Base-by-base conservation (phyloP, 805 yeast genomes). In the Kluyveromyces wickerhamii region DNA sequence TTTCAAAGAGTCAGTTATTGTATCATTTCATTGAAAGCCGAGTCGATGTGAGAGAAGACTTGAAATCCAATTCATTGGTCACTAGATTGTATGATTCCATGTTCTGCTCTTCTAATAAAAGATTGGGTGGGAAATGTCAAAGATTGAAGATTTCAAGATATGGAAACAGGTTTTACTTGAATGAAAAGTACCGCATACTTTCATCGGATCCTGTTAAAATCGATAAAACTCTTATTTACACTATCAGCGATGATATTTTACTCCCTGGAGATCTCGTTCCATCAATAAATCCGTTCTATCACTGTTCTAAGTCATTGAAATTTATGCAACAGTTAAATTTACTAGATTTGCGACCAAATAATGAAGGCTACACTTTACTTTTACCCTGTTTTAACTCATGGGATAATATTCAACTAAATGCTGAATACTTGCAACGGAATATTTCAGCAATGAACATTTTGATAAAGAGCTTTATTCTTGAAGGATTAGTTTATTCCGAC, bases 351-450 rank as follows among this genome's bases (percentile, higher is more conserved):
- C 60, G 67, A 9, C 67, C 66, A 4, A 79, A 78, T 38, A 56
- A 61, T 14, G 48, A 62, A 14, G 94, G 94, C 0, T 85, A 86
- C 60, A 74, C 96, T 0, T 59, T 79, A 0, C 72, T 88, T 35
- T 60, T 88, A 19, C 97, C 97, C 0, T 78, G 87, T 38, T 76
- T 81, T 20, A 62, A 66, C 27, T 71, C 88, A 0, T 87, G 95
- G 95, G 67, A 69, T 15, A 54, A 60, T 3, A 63, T 77, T 14
- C 82, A 76, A 3, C 60, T 88, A 19, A 68, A 77, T 4, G 60
- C 74, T 32, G 72, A 72, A 27, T 80, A 77, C 51, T 55, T 88
- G 15, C 66, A 74, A 38, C 36, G 54, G 2, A 72, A 85, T 43
- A 62, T 61, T 1, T 59, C 72, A 2, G 66, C 74, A 0, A 59